Evolutionary conservation across 805 yeast species (phyloP).

Genomic region (Saccharomyces kudriavzevii): DNA sequence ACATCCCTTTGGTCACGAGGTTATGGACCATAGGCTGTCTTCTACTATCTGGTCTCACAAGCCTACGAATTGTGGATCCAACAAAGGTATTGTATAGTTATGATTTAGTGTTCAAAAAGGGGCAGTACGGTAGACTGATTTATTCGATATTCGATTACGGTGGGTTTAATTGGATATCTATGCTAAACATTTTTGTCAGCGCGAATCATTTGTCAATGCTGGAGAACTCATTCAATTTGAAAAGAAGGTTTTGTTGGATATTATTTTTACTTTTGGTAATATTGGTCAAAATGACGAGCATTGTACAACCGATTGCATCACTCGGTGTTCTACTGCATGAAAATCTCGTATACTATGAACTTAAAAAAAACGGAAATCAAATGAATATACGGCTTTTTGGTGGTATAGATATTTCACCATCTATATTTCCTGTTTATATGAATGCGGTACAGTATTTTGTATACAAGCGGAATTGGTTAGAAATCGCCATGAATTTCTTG

Average conservation of each 20-base stretch:
- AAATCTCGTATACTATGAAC: slow-evolving; percentile 22
- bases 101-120: slow-evolving; percentile 34
- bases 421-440: slow-evolving; percentile 19
- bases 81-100: slow-evolving; percentile 30
- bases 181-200: slow-evolving; percentile 17
- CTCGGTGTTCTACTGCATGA: slow-evolving; percentile 23
- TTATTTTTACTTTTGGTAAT: slow-evolving; percentile 10
- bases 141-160: slow-evolving; percentile 36
- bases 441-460: slow-evolving; percentile 17
- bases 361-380: slow-evolving; percentile 14
- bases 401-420: slow-evolving; percentile 15
- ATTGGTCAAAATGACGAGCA: slow-evolving; percentile 17
- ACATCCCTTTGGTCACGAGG: slow-evolving; percentile 37
- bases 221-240: slow-evolving; percentile 21
- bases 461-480: slow-evolving; percentile 10
- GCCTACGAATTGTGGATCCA: slow-evolving; percentile 28
- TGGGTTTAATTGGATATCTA: slow-evolving; percentile 15
- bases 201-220: slow-evolving; percentile 19
- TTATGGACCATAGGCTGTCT: slow-evolving; percentile 32
- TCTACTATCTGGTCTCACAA: slow-evolving; percentile 29
- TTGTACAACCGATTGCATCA: slow-evolving; percentile 23
- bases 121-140: slow-evolving; percentile 33
- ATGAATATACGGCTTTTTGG: slow-evolving; percentile 18
- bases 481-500: slow-evolving; percentile 20
- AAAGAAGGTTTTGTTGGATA: slow-evolving; percentile 24